Conservation (phyloP, 176 grass and related monocot species). For the Oryza brachyantha region DNA sequence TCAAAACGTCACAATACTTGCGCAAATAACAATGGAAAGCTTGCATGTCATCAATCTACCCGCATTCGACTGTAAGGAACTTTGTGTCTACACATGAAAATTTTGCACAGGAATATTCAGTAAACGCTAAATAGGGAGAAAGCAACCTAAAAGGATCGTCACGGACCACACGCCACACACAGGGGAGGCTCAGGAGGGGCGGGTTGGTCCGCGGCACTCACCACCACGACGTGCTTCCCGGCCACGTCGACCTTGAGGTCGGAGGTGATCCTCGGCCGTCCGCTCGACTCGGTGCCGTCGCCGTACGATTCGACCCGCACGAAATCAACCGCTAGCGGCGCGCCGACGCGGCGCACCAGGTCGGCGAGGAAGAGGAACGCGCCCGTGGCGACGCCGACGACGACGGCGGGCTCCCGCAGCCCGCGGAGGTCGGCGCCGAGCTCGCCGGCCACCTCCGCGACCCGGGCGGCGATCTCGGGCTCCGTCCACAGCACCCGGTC, state of each 20-base stretch:
- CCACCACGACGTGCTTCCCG: conserved; percentile 83
- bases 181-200: neutral
- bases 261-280: conserved; percentile 55
- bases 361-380: conserved; percentile 86
- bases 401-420: conserved; percentile 49
- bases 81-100: neutral
- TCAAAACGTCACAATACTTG: neutral
- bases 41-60: neutral
- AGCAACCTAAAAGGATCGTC: neutral
- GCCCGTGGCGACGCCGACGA: conserved; percentile 78
- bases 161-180: neutral
- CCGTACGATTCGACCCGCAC: conserved; percentile 92
- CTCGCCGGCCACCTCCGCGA: conserved; percentile 53
- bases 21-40: neutral
- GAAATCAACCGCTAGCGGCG: conserved; percentile 61
- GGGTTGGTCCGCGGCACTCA: neutral
- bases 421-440: conserved; percentile 55
- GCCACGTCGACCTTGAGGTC: conserved; percentile 81
- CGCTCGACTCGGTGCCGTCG: conserved; percentile 66
- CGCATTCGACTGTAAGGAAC: neutral
- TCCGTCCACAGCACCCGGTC: conserved; percentile 77
- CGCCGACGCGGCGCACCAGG: conserved; percentile 62
- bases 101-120: neutral
- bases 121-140: neutral
- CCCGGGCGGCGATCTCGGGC: conserved; percentile 54